Conservation (phyloP, 805 yeast genomes). For the Metschnikowia borealis region DNA sequence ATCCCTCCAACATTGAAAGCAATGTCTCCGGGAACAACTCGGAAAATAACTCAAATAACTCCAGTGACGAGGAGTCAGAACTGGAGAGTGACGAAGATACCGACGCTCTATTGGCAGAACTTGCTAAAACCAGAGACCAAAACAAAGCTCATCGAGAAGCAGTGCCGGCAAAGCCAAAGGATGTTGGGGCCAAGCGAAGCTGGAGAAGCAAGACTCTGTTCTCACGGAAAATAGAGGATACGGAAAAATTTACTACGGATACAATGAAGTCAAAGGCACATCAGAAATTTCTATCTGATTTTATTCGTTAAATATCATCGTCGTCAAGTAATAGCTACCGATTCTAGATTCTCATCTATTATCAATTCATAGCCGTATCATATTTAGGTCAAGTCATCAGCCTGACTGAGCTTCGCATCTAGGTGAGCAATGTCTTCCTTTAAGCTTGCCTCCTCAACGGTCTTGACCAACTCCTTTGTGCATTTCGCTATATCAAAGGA, state of each 20-base stretch:
- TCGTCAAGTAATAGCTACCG: neutral
- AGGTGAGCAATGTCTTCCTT: conserved; percentile 80
- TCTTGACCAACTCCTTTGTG: conserved; percentile 91
- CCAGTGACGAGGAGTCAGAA: conserved; percentile 1
- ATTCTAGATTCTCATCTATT: neutral
- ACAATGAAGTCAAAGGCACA: conserved; percentile 34
- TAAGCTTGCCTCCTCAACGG: conserved; percentile 90
- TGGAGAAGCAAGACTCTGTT: conserved; percentile 3
- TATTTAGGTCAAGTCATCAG: conserved; percentile 24
- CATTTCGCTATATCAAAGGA: conserved; percentile 96
- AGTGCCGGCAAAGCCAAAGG: neutral
- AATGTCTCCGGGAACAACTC: neutral
- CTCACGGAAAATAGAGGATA: neutral
- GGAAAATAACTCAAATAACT: neutral
- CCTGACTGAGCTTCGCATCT: conserved; percentile 55
- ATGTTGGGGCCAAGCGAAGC: neutral
- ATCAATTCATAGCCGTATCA: neutral
- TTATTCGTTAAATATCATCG: conserved; percentile 1
- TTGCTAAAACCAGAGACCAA: conserved; percentile 14
- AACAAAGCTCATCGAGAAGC: conserved; percentile 4
- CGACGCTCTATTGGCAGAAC: conserved; percentile 20
- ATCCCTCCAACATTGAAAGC: too few relatives aligned
- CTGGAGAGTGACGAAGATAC: conserved; percentile 10
- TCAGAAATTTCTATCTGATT: conserved; percentile 31
- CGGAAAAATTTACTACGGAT: conserved; percentile 26